Percentiles rank a stretch among this genome's conserved stretches.
phyloP scores from a whole-genome alignment of 139 green algal genomes.

The Coccomyxa sp. region DNA sequence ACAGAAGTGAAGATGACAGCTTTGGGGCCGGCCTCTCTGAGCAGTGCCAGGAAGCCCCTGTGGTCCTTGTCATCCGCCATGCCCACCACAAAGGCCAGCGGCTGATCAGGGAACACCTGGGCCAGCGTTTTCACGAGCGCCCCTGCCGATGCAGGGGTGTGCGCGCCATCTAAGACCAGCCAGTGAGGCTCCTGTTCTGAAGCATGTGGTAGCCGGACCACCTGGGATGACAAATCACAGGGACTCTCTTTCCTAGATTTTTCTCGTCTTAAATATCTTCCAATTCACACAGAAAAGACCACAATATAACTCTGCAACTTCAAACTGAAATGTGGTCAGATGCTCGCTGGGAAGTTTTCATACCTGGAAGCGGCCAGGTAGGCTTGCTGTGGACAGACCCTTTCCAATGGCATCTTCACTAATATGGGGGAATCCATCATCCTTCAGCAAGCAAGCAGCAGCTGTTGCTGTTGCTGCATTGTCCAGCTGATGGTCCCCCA shows the following conservation, averaged over 20 bases:
- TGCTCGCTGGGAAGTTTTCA: no score
- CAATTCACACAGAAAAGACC: no score
- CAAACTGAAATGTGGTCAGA: background rate
- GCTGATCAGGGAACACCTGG: constrained; percentile 35
- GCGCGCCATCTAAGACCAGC: constrained; percentile 75
- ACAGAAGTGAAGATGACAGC: constrained; percentile 64
- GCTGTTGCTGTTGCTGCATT: constrained; percentile 65
- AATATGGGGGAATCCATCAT: constrained; percentile 11
- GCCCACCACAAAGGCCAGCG: constrained; percentile 66
- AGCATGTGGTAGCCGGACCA: background rate
- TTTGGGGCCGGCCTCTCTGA: constrained; percentile 34
- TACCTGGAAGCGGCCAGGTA: constrained; percentile 74
- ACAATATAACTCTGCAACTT: background rate
- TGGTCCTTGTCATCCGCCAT: constrained; percentile 84
- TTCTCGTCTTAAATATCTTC: no score
- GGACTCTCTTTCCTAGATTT: no score
- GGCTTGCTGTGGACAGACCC: constrained; percentile 36
- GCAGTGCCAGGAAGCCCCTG: constrained; percentile 29
- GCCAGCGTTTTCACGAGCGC: constrained; percentile 49
- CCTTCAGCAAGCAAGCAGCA: constrained; percentile 36
- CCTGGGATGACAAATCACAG: background rate
- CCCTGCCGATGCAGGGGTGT: constrained; percentile 62
- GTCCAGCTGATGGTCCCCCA: constrained; percentile 53
- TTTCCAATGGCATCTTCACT: constrained; percentile 15
- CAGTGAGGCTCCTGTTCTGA: constrained; percentile 6